Percentiles rank a stretch among this genome's conserved stretches.
These are phyloP conservation scores for Cubamyces lactineus DNA, from an alignment of 768 basidiomycete genomes.

Conservation along the genomic window DNA sequence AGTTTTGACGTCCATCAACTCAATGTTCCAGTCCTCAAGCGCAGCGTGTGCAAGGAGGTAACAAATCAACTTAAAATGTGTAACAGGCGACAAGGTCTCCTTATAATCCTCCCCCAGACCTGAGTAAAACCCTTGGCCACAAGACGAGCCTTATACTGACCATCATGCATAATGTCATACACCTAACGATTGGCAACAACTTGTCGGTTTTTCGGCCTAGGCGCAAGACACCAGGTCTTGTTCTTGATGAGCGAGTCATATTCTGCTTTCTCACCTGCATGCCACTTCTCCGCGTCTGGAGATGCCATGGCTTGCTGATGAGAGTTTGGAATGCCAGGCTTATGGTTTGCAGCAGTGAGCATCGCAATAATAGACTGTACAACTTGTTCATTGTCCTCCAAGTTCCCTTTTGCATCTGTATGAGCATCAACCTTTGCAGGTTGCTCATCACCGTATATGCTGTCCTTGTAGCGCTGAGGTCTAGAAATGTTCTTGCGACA, in stretches of 20 bases:
- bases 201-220: constrained; percentile 25
- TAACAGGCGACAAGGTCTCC: constrained; percentile 35
- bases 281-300: constrained; percentile 2
- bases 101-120: constrained; percentile 34
- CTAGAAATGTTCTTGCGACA: not conserved
- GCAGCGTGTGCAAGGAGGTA: constrained; percentile 32
- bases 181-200: not conserved
- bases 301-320: constrained; percentile 1
- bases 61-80: constrained; percentile 26
- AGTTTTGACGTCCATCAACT: constrained; percentile 32
- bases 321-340: not conserved
- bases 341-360: not conserved
- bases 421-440: not conserved
- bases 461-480: not conserved
- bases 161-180: not conserved
- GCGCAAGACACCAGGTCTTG: constrained; percentile 5
- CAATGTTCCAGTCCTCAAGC: constrained; percentile 28
- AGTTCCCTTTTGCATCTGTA: not conserved
- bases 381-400: not conserved
- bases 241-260: constrained; percentile 11
- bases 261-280: not conserved
- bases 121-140: constrained; percentile 42
- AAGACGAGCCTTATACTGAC: constrained; percentile 37
- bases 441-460: not conserved
- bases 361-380: not conserved